Evolutionary conservation across 2,329 filamentous ascomycete species (phyloP).

Genomic region (Zymoseptoria brevis): DNA sequence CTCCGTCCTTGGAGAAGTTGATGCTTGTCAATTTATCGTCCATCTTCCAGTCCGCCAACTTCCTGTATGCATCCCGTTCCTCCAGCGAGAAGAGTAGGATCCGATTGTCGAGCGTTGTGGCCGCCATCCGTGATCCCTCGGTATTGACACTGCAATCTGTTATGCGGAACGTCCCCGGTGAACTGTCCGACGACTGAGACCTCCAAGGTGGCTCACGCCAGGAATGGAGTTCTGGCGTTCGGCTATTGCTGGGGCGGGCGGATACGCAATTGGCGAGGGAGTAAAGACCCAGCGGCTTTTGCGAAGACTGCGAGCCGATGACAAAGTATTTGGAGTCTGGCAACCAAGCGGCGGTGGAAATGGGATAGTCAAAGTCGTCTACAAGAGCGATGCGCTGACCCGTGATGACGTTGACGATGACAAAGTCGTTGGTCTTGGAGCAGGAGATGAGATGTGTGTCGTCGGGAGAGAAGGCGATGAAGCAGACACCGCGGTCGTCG

Average conservation of each 20-base stretch:
- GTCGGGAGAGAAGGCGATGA: constrained; percentile 86
- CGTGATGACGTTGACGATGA: constrained; percentile 25
- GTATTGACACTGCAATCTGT: constrained; percentile 78
- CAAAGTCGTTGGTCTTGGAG: constrained; percentile 36
- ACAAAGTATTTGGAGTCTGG: constrained; percentile 70
- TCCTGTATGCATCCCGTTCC: constrained; percentile 56
- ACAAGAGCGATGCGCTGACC: constrained; percentile 57
- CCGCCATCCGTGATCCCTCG: constrained; percentile 71
- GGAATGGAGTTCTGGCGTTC: constrained; percentile 25
- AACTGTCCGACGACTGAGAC: constrained; percentile 45
- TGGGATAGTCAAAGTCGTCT: constrained; percentile 68
- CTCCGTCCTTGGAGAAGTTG: constrained; percentile 72
- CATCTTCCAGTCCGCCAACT: constrained; percentile 65
- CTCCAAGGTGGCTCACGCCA: constrained; percentile 41
- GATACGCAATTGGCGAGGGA: constrained; percentile 9
- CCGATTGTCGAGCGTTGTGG: constrained; percentile 60
- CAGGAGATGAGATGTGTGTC: constrained; percentile 80
- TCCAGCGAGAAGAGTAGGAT: constrained; percentile 68
- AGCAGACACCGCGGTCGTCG: constrained; percentile 54
- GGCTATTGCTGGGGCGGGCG: constrained; percentile 8
- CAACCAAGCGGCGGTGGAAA: constrained; percentile 85
- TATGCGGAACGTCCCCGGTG: constrained; percentile 60
- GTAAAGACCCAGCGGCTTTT: constrained; percentile 55
- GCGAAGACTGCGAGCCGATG: constrained; percentile 65
- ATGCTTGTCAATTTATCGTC: constrained; percentile 68